Percentiles rank a stretch among this genome's conserved stretches.
Evolutionary conservation across 176 grass and related monocot genomes (phyloP).

Genomic region (Triticum aestivum): DNA sequence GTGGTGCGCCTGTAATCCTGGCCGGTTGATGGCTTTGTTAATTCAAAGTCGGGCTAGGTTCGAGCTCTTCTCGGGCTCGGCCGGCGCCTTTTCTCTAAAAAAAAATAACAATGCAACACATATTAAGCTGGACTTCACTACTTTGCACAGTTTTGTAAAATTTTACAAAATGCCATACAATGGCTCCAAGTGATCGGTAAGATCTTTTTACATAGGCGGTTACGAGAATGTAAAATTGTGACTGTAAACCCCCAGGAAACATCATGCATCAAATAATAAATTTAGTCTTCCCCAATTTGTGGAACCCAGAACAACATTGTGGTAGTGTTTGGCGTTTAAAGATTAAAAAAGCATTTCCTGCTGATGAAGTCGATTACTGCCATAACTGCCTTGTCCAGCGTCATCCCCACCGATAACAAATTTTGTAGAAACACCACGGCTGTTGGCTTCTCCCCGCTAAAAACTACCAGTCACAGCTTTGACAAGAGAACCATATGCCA

Average conservation of each 20-base stretch:
- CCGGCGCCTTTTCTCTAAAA: too few relatives aligned
- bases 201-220: too few relatives aligned
- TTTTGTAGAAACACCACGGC: constrained; percentile 19
- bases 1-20: too few relatives aligned
- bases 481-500: too few relatives aligned
- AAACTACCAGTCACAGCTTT: too few relatives aligned
- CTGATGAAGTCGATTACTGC: constrained; percentile 61
- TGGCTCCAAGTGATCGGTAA: not conserved
- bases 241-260: not conserved
- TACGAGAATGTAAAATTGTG: not conserved
- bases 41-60: too few relatives aligned
- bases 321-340: constrained; percentile 29
- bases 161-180: not conserved
- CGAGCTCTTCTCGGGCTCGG: too few relatives aligned
- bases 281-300: not conserved
- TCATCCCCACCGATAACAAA: constrained; percentile 53
- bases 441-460: too few relatives aligned
- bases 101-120: not conserved
- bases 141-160: too few relatives aligned
- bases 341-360: constrained; percentile 57
- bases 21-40: too few relatives aligned
- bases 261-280: not conserved
- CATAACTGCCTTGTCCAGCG: constrained; percentile 6
- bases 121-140: not conserved
- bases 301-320: not conserved